Evolutionary conservation across 305 asterid species (phyloP).

Genomic region (Solanum hybrid): DNA sequence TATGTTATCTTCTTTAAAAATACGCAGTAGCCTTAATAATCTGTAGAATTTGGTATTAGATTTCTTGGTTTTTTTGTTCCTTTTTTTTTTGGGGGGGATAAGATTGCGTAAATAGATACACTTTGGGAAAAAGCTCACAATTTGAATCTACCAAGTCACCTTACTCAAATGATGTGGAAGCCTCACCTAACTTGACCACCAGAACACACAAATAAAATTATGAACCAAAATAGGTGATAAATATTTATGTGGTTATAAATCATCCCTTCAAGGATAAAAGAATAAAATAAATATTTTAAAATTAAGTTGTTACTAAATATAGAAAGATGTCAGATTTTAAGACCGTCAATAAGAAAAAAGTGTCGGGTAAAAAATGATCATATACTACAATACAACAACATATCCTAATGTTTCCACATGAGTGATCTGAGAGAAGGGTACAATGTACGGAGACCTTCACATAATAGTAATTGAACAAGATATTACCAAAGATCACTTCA

Average conservation of each 20-base stretch:
- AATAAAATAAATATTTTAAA: background rate
- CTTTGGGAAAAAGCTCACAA: too few relatives aligned
- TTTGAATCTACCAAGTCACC: too few relatives aligned
- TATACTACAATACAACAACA: background rate
- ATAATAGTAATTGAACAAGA: background rate
- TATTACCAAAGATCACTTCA: background rate
- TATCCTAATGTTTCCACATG: background rate
- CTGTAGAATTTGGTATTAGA: too few relatives aligned
- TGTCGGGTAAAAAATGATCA: background rate
- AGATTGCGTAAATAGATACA: too few relatives aligned
- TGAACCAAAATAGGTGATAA: too few relatives aligned
- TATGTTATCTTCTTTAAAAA: background rate
- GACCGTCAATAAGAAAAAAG: background rate
- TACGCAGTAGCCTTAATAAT: too few relatives aligned
- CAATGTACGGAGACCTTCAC: background rate
- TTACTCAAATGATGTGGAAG: too few relatives aligned
- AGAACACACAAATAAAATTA: too few relatives aligned
- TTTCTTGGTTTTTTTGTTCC: too few relatives aligned
- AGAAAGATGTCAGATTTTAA: fast-evolving
- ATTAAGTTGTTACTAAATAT: background rate
- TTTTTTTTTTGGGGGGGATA: too few relatives aligned
- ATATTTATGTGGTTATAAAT: background rate
- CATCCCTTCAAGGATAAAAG: background rate
- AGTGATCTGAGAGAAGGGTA: background rate
- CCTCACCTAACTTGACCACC: too few relatives aligned